Evolutionary conservation across 306 rosid genomes (phyloP).

Genomic region (Rosa chinensis): DNA sequence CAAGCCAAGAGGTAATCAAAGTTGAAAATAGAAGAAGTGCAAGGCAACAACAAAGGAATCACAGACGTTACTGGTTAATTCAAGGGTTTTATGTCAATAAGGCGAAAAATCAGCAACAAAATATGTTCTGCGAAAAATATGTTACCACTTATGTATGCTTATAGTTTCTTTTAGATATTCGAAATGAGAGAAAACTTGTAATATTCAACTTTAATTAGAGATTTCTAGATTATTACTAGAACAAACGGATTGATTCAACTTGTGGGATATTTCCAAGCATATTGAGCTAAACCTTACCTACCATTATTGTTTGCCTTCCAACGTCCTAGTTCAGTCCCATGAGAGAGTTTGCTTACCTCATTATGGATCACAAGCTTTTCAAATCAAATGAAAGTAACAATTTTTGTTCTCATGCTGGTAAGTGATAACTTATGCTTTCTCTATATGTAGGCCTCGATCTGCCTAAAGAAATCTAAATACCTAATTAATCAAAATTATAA

Average conservation of each 20-base stretch:
- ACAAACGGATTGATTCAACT: not conserved
- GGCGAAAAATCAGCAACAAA: no score
- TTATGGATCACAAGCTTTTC: not conserved
- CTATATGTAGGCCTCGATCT: not conserved
- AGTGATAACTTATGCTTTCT: not conserved
- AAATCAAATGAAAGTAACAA: not conserved
- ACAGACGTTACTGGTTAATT: no score
- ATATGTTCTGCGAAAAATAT: no score
- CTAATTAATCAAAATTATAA: not conserved
- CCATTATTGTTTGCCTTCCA: not conserved
- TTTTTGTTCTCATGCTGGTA: not conserved
- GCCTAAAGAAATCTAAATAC: not conserved
- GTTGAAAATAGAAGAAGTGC: no score
- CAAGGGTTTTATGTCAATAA: no score
- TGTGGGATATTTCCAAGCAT: slow-evolving; percentile 2
- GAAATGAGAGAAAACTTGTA: no score
- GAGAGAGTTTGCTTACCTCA: not conserved
- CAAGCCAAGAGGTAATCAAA: no score
- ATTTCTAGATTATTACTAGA: not conserved
- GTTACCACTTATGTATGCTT: no score
- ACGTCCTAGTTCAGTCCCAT: not conserved
- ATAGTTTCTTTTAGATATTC: no score
- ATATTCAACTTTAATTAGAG: not conserved
- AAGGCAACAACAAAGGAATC: no score
- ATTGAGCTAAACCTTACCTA: not conserved